Conservation (phyloP, 2,329 filamentous ascomycete species). For the Fusarium sp. region DNA sequence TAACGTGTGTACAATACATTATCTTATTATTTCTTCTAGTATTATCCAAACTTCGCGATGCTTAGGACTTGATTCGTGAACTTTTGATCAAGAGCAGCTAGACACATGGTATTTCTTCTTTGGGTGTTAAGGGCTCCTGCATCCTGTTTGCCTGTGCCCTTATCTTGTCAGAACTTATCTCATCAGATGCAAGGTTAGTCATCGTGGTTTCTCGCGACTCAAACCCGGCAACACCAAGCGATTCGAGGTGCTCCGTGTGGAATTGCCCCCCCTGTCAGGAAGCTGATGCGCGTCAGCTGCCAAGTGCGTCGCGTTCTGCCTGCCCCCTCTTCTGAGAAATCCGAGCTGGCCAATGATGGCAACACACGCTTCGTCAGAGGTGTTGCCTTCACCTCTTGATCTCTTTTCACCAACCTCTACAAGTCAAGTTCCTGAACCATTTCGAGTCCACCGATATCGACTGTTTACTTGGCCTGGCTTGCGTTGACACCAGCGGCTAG, state of each 20-base stretch:
- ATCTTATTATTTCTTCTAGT: too few species aligned
- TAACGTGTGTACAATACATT: not conserved
- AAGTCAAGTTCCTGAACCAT: not conserved
- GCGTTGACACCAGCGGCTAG: not conserved
- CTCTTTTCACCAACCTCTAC: not conserved
- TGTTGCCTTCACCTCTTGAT: not conserved
- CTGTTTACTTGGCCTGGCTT: not conserved
- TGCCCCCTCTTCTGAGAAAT: not conserved
- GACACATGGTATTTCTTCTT: not conserved
- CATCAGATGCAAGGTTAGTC: not conserved
- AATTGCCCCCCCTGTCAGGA: not conserved
- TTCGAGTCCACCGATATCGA: not conserved
- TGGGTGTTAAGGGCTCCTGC: too few species aligned
- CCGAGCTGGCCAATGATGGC: not conserved
- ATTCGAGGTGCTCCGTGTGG: not conserved
- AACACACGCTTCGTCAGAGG: not conserved
- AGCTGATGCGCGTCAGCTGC: not conserved
- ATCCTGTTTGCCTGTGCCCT: too few species aligned
- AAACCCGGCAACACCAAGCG: not conserved
- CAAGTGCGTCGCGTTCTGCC: not conserved
- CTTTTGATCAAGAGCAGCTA: not conserved
- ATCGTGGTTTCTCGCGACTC: not conserved
- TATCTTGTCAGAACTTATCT: not conserved
- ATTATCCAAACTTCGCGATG: too few species aligned
- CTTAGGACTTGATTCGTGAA: not conserved